Percentiles rank a stretch among this genome's conserved stretches.
These are phyloP conservation scores for Microbotryum violaceum DNA, from an alignment of 1,284 basidiomycete genomes.

Conservation along the genomic window DNA sequence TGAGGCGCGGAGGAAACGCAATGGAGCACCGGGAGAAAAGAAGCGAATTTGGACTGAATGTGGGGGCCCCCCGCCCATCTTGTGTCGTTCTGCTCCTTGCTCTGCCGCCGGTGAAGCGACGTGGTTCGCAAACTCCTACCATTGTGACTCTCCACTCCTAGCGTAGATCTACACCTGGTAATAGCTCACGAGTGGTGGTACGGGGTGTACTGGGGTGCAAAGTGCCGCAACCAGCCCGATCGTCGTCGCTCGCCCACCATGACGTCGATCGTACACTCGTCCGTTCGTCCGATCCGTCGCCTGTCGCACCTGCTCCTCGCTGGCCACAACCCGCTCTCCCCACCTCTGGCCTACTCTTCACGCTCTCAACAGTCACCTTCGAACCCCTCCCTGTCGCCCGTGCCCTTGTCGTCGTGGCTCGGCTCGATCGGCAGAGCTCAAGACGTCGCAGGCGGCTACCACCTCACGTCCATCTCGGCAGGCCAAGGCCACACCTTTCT, in stretches of 20 bases:
- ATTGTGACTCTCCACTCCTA: no score
- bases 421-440: conserved; percentile 18
- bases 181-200: no score
- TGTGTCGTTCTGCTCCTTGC: no score
- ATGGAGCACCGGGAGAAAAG: no score
- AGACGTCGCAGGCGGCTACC: conserved; percentile 6
- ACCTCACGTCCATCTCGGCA: conserved; percentile 5
- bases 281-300: neutral
- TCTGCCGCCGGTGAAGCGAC: no score
- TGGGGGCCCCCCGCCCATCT: no score
- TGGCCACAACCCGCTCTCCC: conserved; percentile 27
- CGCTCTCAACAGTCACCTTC: conserved; percentile 10
- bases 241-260: neutral
- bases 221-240: neutral
- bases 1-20: no score
- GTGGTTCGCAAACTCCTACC: no score
- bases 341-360: conserved; percentile 5
- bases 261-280: conserved; percentile 1
- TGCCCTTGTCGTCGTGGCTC: conserved; percentile 21
- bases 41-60: no score
- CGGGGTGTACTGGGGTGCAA: neutral
- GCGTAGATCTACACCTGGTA: no score
- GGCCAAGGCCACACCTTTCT: conserved; percentile 25
- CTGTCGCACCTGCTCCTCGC: conserved; percentile 26
- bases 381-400: conserved; percentile 16